Base-by-base conservation (phyloP, 192 early-diverging fungal species). In the Umbelopsis vinacea region DNA sequence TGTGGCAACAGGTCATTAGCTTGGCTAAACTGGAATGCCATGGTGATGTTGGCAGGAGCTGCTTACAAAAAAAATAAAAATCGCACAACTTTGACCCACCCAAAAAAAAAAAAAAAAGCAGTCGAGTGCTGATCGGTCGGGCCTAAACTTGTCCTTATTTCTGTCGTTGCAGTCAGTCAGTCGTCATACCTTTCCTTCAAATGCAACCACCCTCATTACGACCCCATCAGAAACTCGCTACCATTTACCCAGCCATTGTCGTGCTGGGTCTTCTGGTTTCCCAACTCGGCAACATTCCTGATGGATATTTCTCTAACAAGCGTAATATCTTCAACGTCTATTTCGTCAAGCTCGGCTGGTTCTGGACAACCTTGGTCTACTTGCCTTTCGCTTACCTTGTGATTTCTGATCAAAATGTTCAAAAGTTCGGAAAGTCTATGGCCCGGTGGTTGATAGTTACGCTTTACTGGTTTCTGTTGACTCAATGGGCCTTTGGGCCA, bases 291-390 rank as follows among this genome's bases (percentile, higher is more conserved):
- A 71, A 71, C 11, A 66, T 72, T 14, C 68, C 69, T 2, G 52
- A 67, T 10, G 72, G 71, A 0, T 84, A 84, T 53, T 91, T 93
- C 73, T 83, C 87, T 21, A 84, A 87, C 80, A 95, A 93, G 72
- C 78, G 82, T 50, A 94, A 94, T 80, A 69, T 89, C 57, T 78
- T 97, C 54, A 97, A 97, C 77, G 73, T 76, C 0, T 81, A 87
- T 54, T 90, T 94, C 83, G 94, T 89, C 69, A 97, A 97, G 82
- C 78, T 79, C 35, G 94, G 89, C 17, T 97, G 95, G 95, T 90
- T 88, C 43, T 97, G 95, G 95, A 95, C 95, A 0, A 87, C 89
- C 24, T 47, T 88, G 14, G 80, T 89, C 29, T 89, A 90, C 60
- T 46, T 84, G 21, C 23, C 80, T 10, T 88, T 88, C 60, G 67